Evolutionary conservation across 257 asterid species (phyloP).

Genomic region (Nemophila menziesii): DNA sequence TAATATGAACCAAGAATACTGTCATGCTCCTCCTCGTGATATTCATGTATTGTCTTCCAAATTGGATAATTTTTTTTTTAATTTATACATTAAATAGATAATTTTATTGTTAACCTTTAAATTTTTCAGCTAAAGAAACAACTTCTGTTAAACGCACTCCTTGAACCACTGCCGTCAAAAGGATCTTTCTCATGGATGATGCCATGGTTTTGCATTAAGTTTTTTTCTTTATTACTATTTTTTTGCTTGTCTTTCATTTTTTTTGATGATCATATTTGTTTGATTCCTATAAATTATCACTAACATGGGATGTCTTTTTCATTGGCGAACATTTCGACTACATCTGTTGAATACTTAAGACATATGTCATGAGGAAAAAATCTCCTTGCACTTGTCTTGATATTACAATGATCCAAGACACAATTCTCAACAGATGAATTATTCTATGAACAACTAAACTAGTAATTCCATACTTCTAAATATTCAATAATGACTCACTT

Average conservation of each 20-base stretch:
- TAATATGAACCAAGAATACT: conserved; percentile 47
- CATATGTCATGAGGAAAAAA: conserved; percentile 73
- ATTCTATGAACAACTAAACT: conserved; percentile 39
- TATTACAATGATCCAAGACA: conserved; percentile 49
- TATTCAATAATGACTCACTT: background rate
- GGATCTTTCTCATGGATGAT: conserved; percentile 85
- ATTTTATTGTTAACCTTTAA: conserved; percentile 5
- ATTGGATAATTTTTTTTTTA: conserved; percentile 39
- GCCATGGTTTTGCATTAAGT: conserved; percentile 89
- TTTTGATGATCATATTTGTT: no score
- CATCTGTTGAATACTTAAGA: conserved; percentile 61
- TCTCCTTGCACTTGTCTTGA: conserved; percentile 81
- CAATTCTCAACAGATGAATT: conserved; percentile 52
- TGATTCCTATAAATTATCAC: conserved; percentile 1
- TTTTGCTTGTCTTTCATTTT: no score
- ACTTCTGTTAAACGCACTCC: conserved; percentile 61
- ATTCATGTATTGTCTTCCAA: conserved; percentile 87
- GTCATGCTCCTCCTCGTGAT: conserved; percentile 72
- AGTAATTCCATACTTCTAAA: conserved; percentile 33
- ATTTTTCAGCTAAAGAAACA: conserved; percentile 37
- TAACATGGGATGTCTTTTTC: conserved; percentile 15
- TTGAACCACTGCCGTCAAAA: conserved; percentile 48
- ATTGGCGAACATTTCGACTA: conserved; percentile 50
- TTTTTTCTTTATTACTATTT: background rate
- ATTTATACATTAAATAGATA: background rate